Percentiles rank a stretch among this genome's conserved stretches.
phyloP scores from a whole-genome alignment of 495 filamentous ascomycete genomes.

The Podospora appendiculata region DNA sequence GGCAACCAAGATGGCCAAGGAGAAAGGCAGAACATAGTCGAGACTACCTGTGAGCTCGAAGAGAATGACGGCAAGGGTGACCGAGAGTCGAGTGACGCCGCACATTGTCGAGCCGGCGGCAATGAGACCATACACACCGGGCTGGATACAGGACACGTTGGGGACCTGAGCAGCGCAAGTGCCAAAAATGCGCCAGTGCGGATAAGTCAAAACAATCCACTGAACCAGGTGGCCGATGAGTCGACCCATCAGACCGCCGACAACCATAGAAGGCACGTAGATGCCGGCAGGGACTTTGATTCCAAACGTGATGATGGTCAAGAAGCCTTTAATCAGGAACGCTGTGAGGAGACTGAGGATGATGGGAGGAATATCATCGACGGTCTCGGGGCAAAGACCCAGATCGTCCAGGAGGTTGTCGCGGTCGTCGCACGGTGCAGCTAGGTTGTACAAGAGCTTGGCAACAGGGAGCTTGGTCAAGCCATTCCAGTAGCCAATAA shows the following conservation, averaged over 20 bases:
- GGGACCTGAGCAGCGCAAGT: conserved; percentile 60
- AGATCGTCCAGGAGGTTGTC: conserved; percentile 51
- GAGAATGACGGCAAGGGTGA: conserved; percentile 89
- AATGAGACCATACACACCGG: conserved; percentile 91
- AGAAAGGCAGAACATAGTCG: conserved; percentile 93
- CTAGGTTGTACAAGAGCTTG: conserved; percentile 83
- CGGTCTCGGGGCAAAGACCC: conserved; percentile 66
- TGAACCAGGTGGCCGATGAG: conserved; percentile 83
- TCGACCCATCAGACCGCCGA: conserved; percentile 87
- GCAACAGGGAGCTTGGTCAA: conserved; percentile 85
- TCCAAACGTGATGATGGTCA: conserved; percentile 86
- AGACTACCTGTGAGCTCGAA: conserved; percentile 94
- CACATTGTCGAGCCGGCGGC: conserved; percentile 98
- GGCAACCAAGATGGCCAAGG: conserved; percentile 79
- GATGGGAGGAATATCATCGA: conserved; percentile 65
- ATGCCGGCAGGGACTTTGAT: conserved; percentile 96
- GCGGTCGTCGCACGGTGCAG: conserved; percentile 64
- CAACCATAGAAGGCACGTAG: conserved; percentile 97
- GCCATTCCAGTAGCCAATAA: conserved; percentile 87
- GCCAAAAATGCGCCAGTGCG: conserved; percentile 63
- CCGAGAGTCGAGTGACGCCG: conserved; percentile 87
- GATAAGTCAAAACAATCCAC: conserved; percentile 67
- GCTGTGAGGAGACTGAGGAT: conserved; percentile 64
- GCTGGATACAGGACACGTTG: conserved; percentile 80
- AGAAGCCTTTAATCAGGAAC: conserved; percentile 79